Percentiles rank a stretch among this genome's conserved stretches.
Conservation (phyloP, 371 early-diverging fungal genomes). For the Zychaea mexicana region DNA sequence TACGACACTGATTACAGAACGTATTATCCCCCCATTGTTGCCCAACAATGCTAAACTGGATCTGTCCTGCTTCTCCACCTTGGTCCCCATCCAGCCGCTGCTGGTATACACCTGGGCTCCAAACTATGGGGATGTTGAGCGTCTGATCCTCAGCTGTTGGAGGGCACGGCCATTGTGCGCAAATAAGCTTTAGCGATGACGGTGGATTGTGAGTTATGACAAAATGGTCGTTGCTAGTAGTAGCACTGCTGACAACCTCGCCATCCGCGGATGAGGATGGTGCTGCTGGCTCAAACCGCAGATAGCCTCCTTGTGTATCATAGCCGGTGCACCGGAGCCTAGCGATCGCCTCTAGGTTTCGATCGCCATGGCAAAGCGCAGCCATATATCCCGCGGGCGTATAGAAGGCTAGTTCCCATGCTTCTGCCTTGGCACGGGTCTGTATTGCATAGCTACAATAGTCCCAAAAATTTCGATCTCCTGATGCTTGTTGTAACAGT, state of each 20-base stretch:
- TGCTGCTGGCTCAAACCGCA: constrained; percentile 4
- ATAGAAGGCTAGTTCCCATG: constrained; percentile 11
- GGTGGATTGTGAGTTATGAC: neutral
- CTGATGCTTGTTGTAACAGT: constrained; percentile 1
- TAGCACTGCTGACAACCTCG: neutral
- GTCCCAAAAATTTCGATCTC: neutral
- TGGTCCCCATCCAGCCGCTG: neutral
- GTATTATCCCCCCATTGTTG: neutral
- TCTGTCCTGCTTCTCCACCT: neutral
- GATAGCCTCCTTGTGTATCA: constrained; percentile 1
- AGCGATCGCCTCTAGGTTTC: neutral
- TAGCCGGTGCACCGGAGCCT: constrained; percentile 10
- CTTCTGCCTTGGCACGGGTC: constrained; percentile 13
- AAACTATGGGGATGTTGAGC: neutral
- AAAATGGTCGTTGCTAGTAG: neutral
- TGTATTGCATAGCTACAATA: constrained; percentile 9
- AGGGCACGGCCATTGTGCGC: constrained; percentile 9
- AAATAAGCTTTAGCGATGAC: constrained; percentile 1
- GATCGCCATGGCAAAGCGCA: constrained; percentile 13
- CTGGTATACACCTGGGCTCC: neutral
- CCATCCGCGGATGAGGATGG: too few relatives aligned
- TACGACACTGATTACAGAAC: neutral
- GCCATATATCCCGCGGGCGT: constrained; percentile 15
- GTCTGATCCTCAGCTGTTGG: constrained; percentile 5
- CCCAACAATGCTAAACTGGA: neutral